These are phyloP conservation scores for Trypanosomatidae sp. DNA, from an alignment of 208 protist genomes.

Conservation along the genomic window DNA sequence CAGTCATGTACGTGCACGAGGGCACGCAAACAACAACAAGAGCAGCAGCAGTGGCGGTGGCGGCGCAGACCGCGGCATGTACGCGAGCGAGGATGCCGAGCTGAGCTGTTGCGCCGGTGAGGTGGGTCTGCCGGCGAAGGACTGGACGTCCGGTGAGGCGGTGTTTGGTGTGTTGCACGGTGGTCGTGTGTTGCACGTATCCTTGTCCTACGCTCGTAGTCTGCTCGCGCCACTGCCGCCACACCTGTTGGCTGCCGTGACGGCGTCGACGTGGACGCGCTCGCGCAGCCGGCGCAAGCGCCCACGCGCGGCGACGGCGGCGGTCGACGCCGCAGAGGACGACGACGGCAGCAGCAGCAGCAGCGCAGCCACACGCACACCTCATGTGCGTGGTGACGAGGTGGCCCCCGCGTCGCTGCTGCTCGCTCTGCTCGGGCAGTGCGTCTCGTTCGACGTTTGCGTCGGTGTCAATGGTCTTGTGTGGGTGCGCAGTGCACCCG, in stretches of 20 bases:
- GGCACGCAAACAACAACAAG: not conserved
- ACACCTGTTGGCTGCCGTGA: not conserved
- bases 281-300: constrained; percentile 5
- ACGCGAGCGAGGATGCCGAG: constrained; percentile 26
- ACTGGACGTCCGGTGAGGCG: constrained; percentile 73
- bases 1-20: constrained; percentile 38
- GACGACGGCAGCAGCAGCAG: not conserved
- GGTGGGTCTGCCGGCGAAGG: constrained; percentile 50
- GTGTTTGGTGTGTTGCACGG: constrained; percentile 60
- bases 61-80: not conserved
- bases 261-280: too few species aligned
- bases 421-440: constrained; percentile 32
- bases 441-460: constrained; percentile 60
- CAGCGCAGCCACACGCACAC: constrained; percentile 1
- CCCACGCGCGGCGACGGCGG: constrained; percentile 5
- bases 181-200: constrained; percentile 48
- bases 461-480: constrained; percentile 70
- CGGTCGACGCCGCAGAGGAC: too few species aligned
- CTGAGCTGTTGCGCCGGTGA: constrained; percentile 60
- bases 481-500: constrained; percentile 60
- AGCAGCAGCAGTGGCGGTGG: constrained; percentile 1
- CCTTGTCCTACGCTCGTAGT: constrained; percentile 45
- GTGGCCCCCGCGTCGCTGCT: constrained; percentile 38
- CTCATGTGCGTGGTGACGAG: too few species aligned
- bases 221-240: constrained; percentile 20